Conservation (phyloP, 1,139 yeast genomes). For the Diutina scorzettiae region DNA sequence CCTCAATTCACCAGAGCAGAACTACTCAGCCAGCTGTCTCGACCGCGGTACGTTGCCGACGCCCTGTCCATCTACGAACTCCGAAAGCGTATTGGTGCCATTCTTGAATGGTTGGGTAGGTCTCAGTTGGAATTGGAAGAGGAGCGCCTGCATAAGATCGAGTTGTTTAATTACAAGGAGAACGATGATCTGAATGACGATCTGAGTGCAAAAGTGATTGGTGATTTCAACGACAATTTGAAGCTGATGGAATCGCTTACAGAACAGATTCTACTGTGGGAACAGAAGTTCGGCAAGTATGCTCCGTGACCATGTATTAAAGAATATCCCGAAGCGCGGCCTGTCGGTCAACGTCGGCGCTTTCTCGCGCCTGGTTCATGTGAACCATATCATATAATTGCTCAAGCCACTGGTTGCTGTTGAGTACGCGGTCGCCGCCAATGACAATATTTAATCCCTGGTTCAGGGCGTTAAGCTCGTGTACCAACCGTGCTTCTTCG, state of each 20-base stretch:
- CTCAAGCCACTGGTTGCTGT: constrained; percentile 43
- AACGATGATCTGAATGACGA: neutral
- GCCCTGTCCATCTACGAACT: constrained; percentile 67
- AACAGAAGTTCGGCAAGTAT: constrained; percentile 51
- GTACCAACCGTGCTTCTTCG: constrained; percentile 78
- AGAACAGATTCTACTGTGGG: constrained; percentile 63
- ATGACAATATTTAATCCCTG: constrained; percentile 39
- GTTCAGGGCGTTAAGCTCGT: constrained; percentile 51
- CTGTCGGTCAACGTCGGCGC: constrained; percentile 8
- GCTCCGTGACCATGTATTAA: constrained; percentile 20
- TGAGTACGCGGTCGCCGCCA: constrained; percentile 69
- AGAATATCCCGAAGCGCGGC: constrained; percentile 11
- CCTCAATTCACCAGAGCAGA: constrained; percentile 25
- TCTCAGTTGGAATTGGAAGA: constrained; percentile 70
- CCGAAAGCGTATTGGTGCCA: constrained; percentile 80
- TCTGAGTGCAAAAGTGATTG: constrained; percentile 18
- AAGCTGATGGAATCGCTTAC: constrained; percentile 60
- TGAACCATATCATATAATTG: constrained; percentile 16
- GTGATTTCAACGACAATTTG: constrained; percentile 46
- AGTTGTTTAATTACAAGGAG: neutral
- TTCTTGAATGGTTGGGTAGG: constrained; percentile 78
- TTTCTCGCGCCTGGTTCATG: constrained; percentile 6
- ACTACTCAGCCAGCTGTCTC: constrained; percentile 52
- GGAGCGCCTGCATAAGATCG: constrained; percentile 30
- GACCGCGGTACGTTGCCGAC: constrained; percentile 72